Base-by-base conservation (phyloP, 768 basidiomycete genomes). In the Termitomyces sp. region DNA sequence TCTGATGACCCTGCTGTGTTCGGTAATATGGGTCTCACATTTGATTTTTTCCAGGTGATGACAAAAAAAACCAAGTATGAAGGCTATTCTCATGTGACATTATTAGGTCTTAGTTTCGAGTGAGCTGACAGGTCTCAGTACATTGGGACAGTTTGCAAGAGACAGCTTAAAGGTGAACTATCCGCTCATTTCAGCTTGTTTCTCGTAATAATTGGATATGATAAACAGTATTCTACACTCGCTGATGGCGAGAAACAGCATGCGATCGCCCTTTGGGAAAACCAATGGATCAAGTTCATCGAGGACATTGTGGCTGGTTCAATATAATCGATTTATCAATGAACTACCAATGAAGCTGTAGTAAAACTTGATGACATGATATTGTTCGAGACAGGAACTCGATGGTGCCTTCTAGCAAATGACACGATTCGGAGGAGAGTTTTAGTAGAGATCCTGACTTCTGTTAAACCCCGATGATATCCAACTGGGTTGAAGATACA, bases 1-100 rank as follows among this genome's bases (percentile, higher is more conserved):
- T 88, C 85, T 6, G 90, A 91, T 63, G 89, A 91, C 63, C 90
- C 90, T 3, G 74, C 87, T 0, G 76, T 85, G 23, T 91, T 92
- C 62, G 86, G 88, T 14, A 88, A 87, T 61, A 83, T 86, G 81
- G 88, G 88, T 0, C 73, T 91, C 5, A 84, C 86, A 0, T 91
- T 80, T 64, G 89, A 91, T 68, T 91, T 84, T 67, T 91, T 79
- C 68, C 89, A 91, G 75, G 88, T 83, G 60, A 57, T 65, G 21
- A 30, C 1, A 28, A 45, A 47, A 30, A 6, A 6, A 3, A 7
- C 14, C 30, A 16, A 42, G 16, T 37, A 16, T 5, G 17, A 35
- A 21, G 10, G 28, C 40, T 52, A n/a, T 35, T 3, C 9, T 59
- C 11, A 52, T 10, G 23, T 28, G 32, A 52, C 34, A 42, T 16